Conservation (phyloP, 2,329 filamentous ascomycete species). For the Chlorencoelia australis region DNA sequence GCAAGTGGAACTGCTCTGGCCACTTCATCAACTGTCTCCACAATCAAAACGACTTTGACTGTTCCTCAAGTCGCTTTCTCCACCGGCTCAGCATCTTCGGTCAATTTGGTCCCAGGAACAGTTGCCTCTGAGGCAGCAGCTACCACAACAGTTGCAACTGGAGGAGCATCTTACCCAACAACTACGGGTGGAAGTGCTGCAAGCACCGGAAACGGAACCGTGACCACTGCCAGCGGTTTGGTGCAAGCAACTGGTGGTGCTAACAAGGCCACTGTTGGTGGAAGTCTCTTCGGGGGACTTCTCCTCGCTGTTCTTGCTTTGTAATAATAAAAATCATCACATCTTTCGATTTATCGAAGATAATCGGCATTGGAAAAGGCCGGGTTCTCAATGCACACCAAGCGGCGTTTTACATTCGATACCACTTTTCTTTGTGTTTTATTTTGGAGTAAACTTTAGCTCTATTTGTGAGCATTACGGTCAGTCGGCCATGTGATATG, state of each 20-base stretch:
- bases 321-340: constrained; percentile 8
- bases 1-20: constrained; percentile 36
- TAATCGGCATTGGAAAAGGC: neutral
- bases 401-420: constrained; percentile 16
- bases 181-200: too few relatives aligned
- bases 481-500: constrained; percentile 14
- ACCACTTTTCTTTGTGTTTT: constrained; percentile 10
- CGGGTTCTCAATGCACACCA: constrained; percentile 1
- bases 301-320: constrained; percentile 21
- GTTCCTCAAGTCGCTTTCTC: constrained; percentile 43
- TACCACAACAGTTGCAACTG: constrained; percentile 17
- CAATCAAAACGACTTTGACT: constrained; percentile 37
- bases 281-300: constrained; percentile 18
- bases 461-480: constrained; percentile 17
- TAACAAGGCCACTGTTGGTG: constrained; percentile 16
- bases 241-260: too few relatives aligned
- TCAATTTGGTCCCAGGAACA: constrained; percentile 31
- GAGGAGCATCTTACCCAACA: constrained; percentile 17
- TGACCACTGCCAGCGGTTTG: too few relatives aligned
- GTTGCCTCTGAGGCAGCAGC: constrained; percentile 11
- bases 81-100: constrained; percentile 14
- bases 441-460: constrained; percentile 9
- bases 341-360: neutral
- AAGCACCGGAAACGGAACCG: too few relatives aligned
- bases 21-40: constrained; percentile 39